phyloP scores from a whole-genome alignment of 352 stramenopile genomes.

The Phytophthora aleatoria region DNA sequence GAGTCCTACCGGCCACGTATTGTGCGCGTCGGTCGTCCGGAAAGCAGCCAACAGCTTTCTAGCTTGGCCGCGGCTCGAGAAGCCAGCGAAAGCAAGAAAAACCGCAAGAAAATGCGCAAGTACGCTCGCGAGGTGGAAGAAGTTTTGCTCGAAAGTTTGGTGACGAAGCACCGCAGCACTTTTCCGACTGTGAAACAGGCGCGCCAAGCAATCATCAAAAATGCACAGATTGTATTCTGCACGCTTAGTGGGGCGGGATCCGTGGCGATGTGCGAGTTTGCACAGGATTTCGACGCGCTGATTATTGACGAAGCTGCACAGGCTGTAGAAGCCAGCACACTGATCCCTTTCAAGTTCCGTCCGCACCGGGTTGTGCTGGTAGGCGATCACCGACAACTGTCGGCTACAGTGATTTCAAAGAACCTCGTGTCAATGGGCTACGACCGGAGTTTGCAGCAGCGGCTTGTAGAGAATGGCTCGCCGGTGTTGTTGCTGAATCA shows the following conservation, averaged over 20 bases:
- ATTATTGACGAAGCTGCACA: conserved; percentile 98
- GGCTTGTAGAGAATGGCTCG: conserved; percentile 88
- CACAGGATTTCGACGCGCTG: conserved; percentile 95
- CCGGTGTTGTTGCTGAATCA: conserved; percentile 91
- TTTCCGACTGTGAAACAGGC: conserved; percentile 61
- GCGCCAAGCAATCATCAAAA: conserved; percentile 72
- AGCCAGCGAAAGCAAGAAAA: conserved; percentile 43
- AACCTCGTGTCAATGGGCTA: conserved; percentile 84
- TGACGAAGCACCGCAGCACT: conserved; percentile 61
- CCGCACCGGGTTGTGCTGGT: conserved; percentile 84
- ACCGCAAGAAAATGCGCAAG: conserved; percentile 73
- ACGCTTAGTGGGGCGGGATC: conserved; percentile 84
- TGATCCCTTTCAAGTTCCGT: conserved; percentile 96
- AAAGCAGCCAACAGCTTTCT: conserved; percentile 50
- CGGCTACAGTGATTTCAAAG: conserved; percentile 97
- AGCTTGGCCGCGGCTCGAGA: conserved; percentile 29
- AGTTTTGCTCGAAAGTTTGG: conserved; percentile 71
- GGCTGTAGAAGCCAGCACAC: conserved; percentile 95
- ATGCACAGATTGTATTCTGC: conserved; percentile 85
- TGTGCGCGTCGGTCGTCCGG: conserved; percentile 69
- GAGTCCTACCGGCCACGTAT: conserved; percentile 66
- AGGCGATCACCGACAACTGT: conserved; percentile 97
- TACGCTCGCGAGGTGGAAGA: conserved; percentile 74
- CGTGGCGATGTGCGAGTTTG: conserved; percentile 84
- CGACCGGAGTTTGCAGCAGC: conserved; percentile 96